Evolutionary conservation across 192 early-diverging fungal species (phyloP), one percentile per base, ranked within the genome.

Genomic region (Gigaspora rosea): DNA sequence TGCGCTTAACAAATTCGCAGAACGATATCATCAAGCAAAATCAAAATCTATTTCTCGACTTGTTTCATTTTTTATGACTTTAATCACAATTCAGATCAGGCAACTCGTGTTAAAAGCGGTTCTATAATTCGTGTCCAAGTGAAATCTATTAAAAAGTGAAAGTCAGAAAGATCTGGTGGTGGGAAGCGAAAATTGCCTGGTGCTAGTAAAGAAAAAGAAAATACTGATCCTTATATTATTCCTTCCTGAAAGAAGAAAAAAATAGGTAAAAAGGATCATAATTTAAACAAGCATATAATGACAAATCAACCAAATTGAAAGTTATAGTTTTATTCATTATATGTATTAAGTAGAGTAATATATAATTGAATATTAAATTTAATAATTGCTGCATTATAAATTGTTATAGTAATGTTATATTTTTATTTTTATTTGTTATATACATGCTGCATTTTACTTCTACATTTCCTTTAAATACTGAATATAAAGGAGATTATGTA

Each of bases 11-110:
- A 41, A 41, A 41, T 41, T 41, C 36, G 36, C 36, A 66, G 64
- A 66, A 27, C 22, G 64, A 33, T 66, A 67, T 66, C 35, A 9
- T 66, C 36, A 10, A 67, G 65, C 65, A 12, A 67, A 67, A 67
- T 67, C 11, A 13, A 67, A 67, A 47, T 67, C 65, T 36, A 47
- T 67, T 67, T n/a, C 65, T 16, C 35, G 35, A 9, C 35, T 66
- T 41, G 18, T 9, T 66, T 66, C 64, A 22, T 66, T 18, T 66
- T 9, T 66, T n/a, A 66, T 66, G 11, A 41, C 35, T 35, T 66
- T 41, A 66, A 66, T 41, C 35, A 1, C 12, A n/a, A 66, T 41
- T 35, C 36, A 41, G 64, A 66, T 48, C 64, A 8, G 36, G 36
- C 35, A 66, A n/a, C 8, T n/a, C 64, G 11, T 66, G 32, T 66